These are phyloP conservation scores for Colletotrichum lindemuthianum DNA, from an alignment of 2,329 filamentous ascomycete genomes.

Conservation along the genomic window DNA sequence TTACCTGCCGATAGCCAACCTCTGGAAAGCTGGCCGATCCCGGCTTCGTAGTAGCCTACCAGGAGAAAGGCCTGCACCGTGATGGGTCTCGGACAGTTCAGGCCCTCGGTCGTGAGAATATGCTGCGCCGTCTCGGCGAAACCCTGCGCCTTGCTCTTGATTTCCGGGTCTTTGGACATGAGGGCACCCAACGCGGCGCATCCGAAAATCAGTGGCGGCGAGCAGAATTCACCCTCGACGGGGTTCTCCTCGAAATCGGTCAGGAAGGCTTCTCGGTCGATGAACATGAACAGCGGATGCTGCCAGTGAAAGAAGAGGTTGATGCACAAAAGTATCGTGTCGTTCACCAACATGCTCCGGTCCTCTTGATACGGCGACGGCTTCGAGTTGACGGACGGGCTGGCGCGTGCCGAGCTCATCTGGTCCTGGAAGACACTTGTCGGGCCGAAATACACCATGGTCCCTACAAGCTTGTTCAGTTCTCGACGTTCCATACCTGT, in stretches of 20 bases:
- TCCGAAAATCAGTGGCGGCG: slow-evolving; percentile 37
- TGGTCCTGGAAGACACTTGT: slow-evolving; percentile 41
- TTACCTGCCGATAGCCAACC: slow-evolving; percentile 39
- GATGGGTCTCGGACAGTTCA: slow-evolving; percentile 39
- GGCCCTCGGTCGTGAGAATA: slow-evolving; percentile 39
- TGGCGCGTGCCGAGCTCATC: neutral
- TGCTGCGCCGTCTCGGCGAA: slow-evolving; percentile 39
- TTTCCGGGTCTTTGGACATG: slow-evolving; percentile 35
- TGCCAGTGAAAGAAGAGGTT: slow-evolving; percentile 43
- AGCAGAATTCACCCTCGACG: slow-evolving; percentile 42
- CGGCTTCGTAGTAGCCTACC: slow-evolving; percentile 42
- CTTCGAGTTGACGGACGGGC: neutral
- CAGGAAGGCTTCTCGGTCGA: slow-evolving; percentile 43
- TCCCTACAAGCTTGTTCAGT: slow-evolving; percentile 2
- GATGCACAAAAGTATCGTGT: slow-evolving; percentile 30
- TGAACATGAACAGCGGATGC: slow-evolving; percentile 45
- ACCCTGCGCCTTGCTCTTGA: slow-evolving; percentile 26
- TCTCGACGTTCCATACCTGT: no score
- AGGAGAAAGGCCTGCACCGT: slow-evolving; percentile 42
- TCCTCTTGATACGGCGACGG: slow-evolving; percentile 2
- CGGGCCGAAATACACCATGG: slow-evolving; percentile 37
- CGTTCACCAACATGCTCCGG: slow-evolving; percentile 2
- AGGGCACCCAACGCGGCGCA: slow-evolving; percentile 40
- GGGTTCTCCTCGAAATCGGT: slow-evolving; percentile 21
- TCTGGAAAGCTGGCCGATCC: slow-evolving; percentile 41